Evolutionary conservation across 208 protist genomes (phyloP), one percentile per base, ranked within the genome.

Genomic region (Tetramitus jugosus): DNA sequence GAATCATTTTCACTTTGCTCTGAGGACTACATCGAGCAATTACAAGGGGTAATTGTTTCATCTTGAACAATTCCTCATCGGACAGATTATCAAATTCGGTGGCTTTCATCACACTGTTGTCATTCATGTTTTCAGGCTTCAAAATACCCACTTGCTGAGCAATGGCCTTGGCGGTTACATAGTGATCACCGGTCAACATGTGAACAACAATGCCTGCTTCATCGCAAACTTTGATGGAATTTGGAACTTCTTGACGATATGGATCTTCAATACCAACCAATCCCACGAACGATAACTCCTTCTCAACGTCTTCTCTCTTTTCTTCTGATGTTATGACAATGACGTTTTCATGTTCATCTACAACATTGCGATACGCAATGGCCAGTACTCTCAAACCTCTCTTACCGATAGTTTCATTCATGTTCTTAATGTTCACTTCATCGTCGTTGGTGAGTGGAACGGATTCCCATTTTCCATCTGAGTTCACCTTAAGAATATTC

Each of bases 261-360:
- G 92, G 92, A 80, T 95, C 92, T 76, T 93, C 92, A 79, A 95
- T 94, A 49, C 92, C 92, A 61, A 95, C 91, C 68, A 95, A 80
- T 33, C 92, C 92, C 52, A 94, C 87, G 76, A 91, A 95, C 2
- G 84, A 79, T 35, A 94, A 84, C 52, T 93, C 88, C 26, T 85
- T 68, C 83, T 95, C 92, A n/a, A 94, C 83, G 31, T 84, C 60
- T 26, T 90, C 90, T 45, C 62, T 69, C 23, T 39, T 7, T 23
- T 40, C 31, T 17, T 67, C 26, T 17, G 3, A 20, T 10, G 10
- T 20, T 10, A 26, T 26, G 20, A 10, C 20, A n/a, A n/a, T n/a
- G n/a, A n/a, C n/a, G n/a, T n/a, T n/a, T n/a, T n/a, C n/a, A n/a
- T n/a, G n/a, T 56, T 56, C 49, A n/a, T 85, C 62, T 84, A 94